These are phyloP conservation scores for Fusarium sp. DNA, from an alignment of 2,329 filamentous ascomycete species.

Conservation along the genomic window DNA sequence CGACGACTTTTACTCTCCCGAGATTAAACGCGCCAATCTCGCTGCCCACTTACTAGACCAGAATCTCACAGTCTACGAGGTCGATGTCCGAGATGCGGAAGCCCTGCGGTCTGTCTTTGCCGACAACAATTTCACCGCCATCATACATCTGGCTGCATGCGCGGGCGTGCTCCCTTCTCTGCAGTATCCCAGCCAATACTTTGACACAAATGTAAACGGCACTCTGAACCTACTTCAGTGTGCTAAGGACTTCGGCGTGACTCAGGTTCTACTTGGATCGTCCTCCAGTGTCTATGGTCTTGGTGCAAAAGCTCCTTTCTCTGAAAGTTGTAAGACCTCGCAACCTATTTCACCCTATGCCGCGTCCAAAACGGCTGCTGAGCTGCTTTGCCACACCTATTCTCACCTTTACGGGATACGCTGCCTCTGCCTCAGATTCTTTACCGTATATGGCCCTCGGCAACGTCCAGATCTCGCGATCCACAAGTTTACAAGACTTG, in stretches of 20 bases:
- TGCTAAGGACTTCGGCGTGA: conserved; percentile 8
- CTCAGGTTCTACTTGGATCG: conserved; percentile 18
- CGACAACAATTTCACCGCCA: neutral
- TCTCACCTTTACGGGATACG: conserved; percentile 13
- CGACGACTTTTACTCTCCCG: conserved; percentile 16
- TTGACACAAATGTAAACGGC: conserved; percentile 17
- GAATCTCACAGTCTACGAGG: conserved; percentile 8
- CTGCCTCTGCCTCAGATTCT: conserved; percentile 19
- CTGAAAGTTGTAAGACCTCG: conserved; percentile 3
- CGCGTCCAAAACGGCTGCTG: conserved; percentile 8
- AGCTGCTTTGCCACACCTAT: conserved; percentile 15
- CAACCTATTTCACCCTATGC: conserved; percentile 14
- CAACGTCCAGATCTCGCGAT: conserved; percentile 18
- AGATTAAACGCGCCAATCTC: conserved; percentile 19
- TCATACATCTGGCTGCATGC: conserved; percentile 15
- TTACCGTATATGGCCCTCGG: conserved; percentile 18
- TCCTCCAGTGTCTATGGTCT: conserved; percentile 14
- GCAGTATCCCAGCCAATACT: conserved; percentile 2
- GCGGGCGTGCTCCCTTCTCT: conserved; percentile 18
- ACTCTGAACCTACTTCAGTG: conserved; percentile 17
- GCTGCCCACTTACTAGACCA: conserved; percentile 6
- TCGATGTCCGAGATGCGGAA: conserved; percentile 12
- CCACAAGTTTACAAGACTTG: conserved; percentile 20
- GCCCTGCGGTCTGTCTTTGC: conserved; percentile 3
- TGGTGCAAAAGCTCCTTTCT: conserved; percentile 16